phyloP scores from a whole-genome alignment of 371 early-diverging fungal species.

The Rozella allomycis region DNA sequence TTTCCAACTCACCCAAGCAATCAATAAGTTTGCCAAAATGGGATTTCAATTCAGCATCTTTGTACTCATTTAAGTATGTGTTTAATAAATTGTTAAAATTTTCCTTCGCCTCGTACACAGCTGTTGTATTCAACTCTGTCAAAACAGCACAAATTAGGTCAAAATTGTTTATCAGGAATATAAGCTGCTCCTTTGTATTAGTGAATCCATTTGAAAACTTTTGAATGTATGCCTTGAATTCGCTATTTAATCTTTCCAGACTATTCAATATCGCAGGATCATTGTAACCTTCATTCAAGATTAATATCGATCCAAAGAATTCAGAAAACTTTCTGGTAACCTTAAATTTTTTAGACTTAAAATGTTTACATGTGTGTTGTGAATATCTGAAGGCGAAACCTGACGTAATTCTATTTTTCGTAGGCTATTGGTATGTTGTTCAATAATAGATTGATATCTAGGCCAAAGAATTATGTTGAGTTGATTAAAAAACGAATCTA shows the following conservation, averaged over 20 bases:
- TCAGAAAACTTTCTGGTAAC: constrained; percentile 57
- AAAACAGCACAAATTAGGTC: constrained; percentile 58
- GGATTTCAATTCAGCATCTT: constrained; percentile 58
- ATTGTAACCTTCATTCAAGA: constrained; percentile 58
- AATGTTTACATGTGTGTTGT: not conserved
- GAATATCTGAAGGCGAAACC: constrained; percentile 1
- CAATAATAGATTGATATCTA: constrained; percentile 61
- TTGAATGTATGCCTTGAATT: constrained; percentile 26
- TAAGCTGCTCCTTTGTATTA: constrained; percentile 37
- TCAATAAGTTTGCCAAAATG: constrained; percentile 49
- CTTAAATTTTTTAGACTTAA: constrained; percentile 1
- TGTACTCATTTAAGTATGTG: constrained; percentile 48
- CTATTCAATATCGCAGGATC: constrained; percentile 45
- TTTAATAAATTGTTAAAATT: constrained; percentile 44
- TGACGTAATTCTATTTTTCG: constrained; percentile 16
- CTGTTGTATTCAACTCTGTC: constrained; percentile 37
- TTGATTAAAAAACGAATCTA: constrained; percentile 59
- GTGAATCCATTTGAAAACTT: constrained; percentile 47
- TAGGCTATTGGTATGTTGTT: constrained; percentile 64
- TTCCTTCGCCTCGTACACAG: constrained; percentile 43
- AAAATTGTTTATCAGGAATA: constrained; percentile 74
- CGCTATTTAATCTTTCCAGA: constrained; percentile 45
- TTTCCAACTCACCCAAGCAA: constrained; percentile 26
- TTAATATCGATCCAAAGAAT: constrained; percentile 61
- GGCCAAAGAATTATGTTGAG: constrained; percentile 83